A percentile compares a stretch with the other conserved stretches of the same genome.
Evolutionary conservation across 2,329 filamentous ascomycete species (phyloP).

Genomic region (Curvularia spicifera): DNA sequence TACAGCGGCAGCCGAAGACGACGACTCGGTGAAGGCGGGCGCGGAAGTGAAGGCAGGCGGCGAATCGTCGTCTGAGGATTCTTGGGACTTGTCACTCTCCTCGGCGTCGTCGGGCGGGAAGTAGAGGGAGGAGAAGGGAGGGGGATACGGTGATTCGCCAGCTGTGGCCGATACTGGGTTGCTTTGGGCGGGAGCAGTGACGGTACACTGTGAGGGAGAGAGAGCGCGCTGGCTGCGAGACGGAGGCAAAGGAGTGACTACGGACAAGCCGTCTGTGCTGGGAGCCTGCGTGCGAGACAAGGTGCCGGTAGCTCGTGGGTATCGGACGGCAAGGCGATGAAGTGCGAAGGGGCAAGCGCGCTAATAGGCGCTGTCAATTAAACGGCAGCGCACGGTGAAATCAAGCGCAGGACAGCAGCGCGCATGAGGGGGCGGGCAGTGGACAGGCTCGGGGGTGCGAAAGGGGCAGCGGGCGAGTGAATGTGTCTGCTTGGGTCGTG

Average conservation of each 20-base stretch:
- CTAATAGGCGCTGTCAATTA: slow-evolving; percentile 37
- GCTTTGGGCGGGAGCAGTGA: slow-evolving; percentile 47
- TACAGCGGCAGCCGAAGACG: slow-evolving; percentile 54
- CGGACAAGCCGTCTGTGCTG: slow-evolving; percentile 53
- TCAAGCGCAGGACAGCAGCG: slow-evolving; percentile 28
- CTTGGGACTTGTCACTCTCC: slow-evolving; percentile 55
- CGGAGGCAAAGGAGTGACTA: slow-evolving; percentile 52
- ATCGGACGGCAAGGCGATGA: slow-evolving; percentile 28
- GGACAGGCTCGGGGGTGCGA: slow-evolving; percentile 20
- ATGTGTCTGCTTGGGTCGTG: slow-evolving; percentile 21
- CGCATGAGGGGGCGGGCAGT: slow-evolving; percentile 30
- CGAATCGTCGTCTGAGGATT: slow-evolving; percentile 44
- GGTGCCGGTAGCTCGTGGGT: slow-evolving; percentile 46
- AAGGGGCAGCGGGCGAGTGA: slow-evolving; percentile 8
- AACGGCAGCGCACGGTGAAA: slow-evolving; percentile 31
- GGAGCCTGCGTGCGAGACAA: slow-evolving; percentile 54
- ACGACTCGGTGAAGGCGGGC: slow-evolving; percentile 58
- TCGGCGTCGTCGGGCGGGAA: slow-evolving; percentile 58
- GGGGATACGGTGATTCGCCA: slow-evolving; percentile 62
- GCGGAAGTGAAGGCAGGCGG: slow-evolving; percentile 60
- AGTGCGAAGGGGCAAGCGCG: slow-evolving; percentile 37
- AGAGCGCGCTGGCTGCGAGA: slow-evolving; percentile 34
- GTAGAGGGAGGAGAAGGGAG: slow-evolving; percentile 70
- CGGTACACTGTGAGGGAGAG: slow-evolving; percentile 36
- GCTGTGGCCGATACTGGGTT: slow-evolving; percentile 49